Base-by-base conservation (phyloP, 2,329 filamentous ascomycete species). In the Fusarium graminum region DNA sequence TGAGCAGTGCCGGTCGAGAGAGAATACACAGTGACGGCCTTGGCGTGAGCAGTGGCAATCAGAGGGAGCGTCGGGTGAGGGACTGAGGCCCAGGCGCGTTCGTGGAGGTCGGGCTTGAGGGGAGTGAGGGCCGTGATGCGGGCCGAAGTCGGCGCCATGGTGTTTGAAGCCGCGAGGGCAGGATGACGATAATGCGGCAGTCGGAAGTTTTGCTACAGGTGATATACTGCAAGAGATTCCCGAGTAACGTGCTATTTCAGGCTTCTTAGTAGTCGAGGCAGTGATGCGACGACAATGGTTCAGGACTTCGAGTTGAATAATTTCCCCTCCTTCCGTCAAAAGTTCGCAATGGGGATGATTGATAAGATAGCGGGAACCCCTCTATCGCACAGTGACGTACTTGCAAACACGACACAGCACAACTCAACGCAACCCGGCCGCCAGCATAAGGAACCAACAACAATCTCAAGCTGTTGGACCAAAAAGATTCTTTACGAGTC, bases 1-100 rank as follows among this genome's bases (percentile, higher is more conserved):
- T 97, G 90, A 47, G 92, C 86, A 14, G 88, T 88, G 75, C 96
- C 92, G 54, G 90, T 91, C 34, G 87, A 87, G 47, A 98, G 88
- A 47, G 92, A 97, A 83, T 96, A 97, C 73, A 99, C 86, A 63
- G 93, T 94, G 56, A 95, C 92, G 36, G 90, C 90, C 75, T 95
- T 97, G 59, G 92, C 89, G 79, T 94, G 93, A 63, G 93, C 90
- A 17, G 94, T 97, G 57, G 94, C 95, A 72, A 97, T 83, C 61
- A 98, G 86, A 5, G 95, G 94, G 19, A 95, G 89, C 28, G 89
- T 90, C 4, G 94, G 93, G 75, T 99, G 95, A 2, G 94, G 92
- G 58, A 89, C 82, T 19, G 92, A 92, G 66, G 89, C 88, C 95
- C 95, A 99, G 72, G 93, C 90, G 71, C 95, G 92, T 69, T 89